phyloP scores from a whole-genome alignment of 2,329 filamentous ascomycete genomes.

The Fusarium sp. region DNA sequence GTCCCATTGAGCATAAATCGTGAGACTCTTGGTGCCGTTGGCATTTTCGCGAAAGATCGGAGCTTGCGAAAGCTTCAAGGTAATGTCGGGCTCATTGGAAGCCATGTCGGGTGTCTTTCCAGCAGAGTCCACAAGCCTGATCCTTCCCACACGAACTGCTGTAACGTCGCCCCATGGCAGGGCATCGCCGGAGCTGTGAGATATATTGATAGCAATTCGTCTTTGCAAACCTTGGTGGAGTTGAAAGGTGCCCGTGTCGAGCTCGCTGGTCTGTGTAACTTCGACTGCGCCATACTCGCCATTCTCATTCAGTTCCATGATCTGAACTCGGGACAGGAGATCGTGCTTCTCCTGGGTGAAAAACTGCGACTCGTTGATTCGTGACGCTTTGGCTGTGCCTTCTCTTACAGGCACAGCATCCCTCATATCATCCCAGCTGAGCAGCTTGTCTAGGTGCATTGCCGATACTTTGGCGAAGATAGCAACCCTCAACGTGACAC shows the following conservation, averaged over 20 bases:
- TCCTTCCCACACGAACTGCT: conserved; percentile 78
- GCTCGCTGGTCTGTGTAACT: conserved; percentile 83
- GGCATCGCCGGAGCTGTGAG: conserved; percentile 87
- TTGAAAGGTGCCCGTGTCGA: conserved; percentile 92
- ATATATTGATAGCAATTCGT: conserved; percentile 86
- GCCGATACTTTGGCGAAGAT: conserved; percentile 90
- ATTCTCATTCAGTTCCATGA: conserved; percentile 89
- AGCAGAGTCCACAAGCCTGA: conserved; percentile 83
- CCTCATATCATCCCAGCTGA: conserved; percentile 99
- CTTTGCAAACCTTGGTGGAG: conserved; percentile 94
- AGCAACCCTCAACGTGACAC: conserved; percentile 81
- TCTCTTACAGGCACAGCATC: conserved; percentile 71
- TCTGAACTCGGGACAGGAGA: conserved; percentile 84
- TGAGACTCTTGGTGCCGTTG: conserved; percentile 89
- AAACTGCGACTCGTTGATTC: conserved; percentile 91
- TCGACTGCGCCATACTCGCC: conserved; percentile 94
- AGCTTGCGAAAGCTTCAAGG: conserved; percentile 78
- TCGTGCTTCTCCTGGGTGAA: conserved; percentile 94
- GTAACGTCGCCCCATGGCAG: conserved; percentile 89
- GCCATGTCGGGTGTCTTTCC: conserved; percentile 86
- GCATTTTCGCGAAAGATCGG: conserved; percentile 85
- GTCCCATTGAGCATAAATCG: conserved; percentile 93
- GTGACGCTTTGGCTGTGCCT: conserved; percentile 64
- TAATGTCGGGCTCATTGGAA: conserved; percentile 75
- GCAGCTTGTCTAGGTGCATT: conserved; percentile 95